Evolutionary conservation across 2,329 filamentous ascomycete species (phyloP).

Genomic region (Claviceps africana): DNA sequence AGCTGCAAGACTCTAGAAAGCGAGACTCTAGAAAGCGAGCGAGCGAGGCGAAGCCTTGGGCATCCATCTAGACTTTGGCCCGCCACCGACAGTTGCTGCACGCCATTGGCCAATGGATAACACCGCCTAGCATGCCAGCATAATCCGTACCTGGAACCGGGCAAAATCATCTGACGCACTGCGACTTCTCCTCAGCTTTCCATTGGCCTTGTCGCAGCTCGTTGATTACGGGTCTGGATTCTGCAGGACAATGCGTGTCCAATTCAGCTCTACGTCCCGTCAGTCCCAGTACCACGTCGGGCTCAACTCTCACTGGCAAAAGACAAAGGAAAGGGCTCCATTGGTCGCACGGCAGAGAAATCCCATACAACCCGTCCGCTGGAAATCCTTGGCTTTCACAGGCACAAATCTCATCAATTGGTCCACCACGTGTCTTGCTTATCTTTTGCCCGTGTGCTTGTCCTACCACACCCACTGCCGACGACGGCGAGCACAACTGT

Average conservation of each 20-base stretch:
- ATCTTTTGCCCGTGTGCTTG: not conserved
- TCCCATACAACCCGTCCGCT: not conserved
- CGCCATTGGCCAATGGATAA: not conserved
- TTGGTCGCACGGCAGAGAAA: not conserved
- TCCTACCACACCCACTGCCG: not conserved
- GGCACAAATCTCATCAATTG: not conserved
- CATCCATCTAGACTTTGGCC: not conserved
- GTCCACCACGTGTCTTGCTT: slow-evolving; percentile 1
- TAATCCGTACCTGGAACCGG: not conserved
- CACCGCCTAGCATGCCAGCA: not conserved
- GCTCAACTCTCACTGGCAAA: not conserved
- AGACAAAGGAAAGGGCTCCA: not conserved
- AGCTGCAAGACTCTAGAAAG: too few species aligned
- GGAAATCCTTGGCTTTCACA: not conserved
- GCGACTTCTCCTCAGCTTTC: not conserved
- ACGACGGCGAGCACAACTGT: not conserved
- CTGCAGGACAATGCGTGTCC: not conserved
- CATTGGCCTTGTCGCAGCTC: not conserved
- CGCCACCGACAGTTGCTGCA: not conserved
- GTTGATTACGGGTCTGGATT: not conserved
- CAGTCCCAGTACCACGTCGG: not conserved
- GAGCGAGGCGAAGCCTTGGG: not conserved
- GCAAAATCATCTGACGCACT: not conserved
- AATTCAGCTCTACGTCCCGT: not conserved
- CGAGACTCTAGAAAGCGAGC: too few species aligned